Percentiles rank a stretch among this genome's conserved stretches.
phyloP scores from a whole-genome alignment of 1,139 yeast species.

The Debaryomyces sp. region DNA sequence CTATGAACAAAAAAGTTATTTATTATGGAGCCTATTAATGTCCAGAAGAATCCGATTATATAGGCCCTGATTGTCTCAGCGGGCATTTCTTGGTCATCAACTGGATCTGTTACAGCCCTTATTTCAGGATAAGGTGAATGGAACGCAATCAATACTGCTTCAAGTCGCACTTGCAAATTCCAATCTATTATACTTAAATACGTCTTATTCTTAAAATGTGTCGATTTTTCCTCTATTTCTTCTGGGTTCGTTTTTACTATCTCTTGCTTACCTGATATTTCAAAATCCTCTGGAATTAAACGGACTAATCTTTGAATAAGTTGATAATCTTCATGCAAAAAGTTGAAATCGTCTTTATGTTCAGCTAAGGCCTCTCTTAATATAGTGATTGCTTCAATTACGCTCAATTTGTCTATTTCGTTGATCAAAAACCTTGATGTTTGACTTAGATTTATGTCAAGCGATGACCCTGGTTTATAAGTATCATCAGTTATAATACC shows the following conservation, averaged over 20 bases:
- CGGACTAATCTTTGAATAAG: slow-evolving; percentile 35
- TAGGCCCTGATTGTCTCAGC: slow-evolving; percentile 48
- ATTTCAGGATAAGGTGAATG: slow-evolving; percentile 53
- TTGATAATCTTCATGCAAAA: slow-evolving; percentile 37
- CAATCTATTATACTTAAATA: slow-evolving; percentile 37
- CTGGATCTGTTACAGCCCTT: slow-evolving; percentile 48
- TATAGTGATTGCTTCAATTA: slow-evolving; percentile 32
- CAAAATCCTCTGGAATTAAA: slow-evolving; percentile 21
- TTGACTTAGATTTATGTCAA: slow-evolving; percentile 21
- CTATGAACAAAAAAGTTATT: slow-evolving; percentile 50
- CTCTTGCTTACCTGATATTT: slow-evolving; percentile 8
- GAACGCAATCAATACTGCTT: slow-evolving; percentile 44
- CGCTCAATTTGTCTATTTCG: slow-evolving; percentile 24
- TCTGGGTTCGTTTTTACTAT: slow-evolving; percentile 10
- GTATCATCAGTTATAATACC: slow-evolving; percentile 36
- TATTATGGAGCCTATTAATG: slow-evolving; percentile 43
- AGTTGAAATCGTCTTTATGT: slow-evolving; percentile 47
- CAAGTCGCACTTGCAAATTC: slow-evolving; percentile 38
- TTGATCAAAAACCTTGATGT: slow-evolving; percentile 33
- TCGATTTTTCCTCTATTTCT: slow-evolving; percentile 9
- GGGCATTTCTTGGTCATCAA: slow-evolving; percentile 40
- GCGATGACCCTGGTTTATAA: slow-evolving; percentile 12
- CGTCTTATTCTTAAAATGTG: slow-evolving; percentile 26
- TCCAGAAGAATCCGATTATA: slow-evolving; percentile 45
- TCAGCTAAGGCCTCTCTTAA: slow-evolving; percentile 42